phyloP scores from a whole-genome alignment of 306 rosid genomes.

The Potentilla sterilis region DNA sequence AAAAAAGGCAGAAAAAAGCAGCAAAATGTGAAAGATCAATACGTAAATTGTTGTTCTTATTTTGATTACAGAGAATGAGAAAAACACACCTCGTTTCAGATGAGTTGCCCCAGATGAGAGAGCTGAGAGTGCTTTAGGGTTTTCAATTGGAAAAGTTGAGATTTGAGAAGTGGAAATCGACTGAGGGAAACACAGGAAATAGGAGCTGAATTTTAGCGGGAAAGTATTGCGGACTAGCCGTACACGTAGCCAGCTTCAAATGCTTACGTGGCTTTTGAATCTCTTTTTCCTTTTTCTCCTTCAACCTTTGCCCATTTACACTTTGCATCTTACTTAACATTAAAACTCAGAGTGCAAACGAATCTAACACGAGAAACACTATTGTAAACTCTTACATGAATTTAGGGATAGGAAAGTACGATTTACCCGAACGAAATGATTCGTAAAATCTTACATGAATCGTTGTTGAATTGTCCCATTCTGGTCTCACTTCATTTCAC shows the following conservation, averaged over 20 bases:
- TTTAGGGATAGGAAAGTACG: too few species aligned
- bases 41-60: neutral
- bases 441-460: neutral
- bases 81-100: neutral
- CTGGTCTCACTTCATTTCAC: neutral
- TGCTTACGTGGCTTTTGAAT: neutral
- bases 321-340: neutral
- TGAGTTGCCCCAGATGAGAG: neutral
- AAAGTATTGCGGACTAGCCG: neutral
- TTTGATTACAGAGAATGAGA: neutral
- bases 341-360: neutral
- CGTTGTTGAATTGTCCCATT: neutral
- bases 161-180: neutral
- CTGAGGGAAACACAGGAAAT: neutral
- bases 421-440: too few species aligned
- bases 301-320: neutral
- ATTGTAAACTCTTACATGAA: neutral
- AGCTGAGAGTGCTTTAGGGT: neutral
- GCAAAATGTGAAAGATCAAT: neutral
- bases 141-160: neutral
- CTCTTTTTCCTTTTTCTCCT: neutral
- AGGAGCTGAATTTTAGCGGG: neutral
- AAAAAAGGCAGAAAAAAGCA: neutral
- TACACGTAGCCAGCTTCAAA: neutral
- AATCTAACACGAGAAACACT: neutral